Percentiles rank a stretch among this genome's conserved stretches.
Conservation (phyloP, 225 moss, liverwort and hornwort genomes). For the Neckera pumila region DNA sequence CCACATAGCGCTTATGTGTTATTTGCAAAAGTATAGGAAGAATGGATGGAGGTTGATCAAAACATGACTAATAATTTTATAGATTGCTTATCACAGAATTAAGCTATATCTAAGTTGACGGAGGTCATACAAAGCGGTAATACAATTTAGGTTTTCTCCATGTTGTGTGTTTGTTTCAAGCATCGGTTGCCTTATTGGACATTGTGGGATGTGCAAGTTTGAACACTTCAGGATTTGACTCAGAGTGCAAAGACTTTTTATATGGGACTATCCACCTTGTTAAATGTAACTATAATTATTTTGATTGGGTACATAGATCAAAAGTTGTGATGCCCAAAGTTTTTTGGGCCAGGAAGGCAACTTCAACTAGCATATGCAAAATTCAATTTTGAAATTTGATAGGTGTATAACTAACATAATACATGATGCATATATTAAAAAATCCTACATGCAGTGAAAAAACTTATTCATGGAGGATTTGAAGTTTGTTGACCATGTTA, state of each 20-base stretch:
- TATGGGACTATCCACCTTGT: fast-evolving
- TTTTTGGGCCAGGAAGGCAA: not conserved
- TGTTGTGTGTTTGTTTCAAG: not conserved
- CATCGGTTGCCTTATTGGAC: not conserved
- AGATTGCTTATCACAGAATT: not conserved
- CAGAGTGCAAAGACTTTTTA: too few relatives aligned
- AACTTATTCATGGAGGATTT: not conserved
- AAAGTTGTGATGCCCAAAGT: not conserved
- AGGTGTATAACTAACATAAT: not conserved
- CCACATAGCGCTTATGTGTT: not conserved
- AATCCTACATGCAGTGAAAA: not conserved
- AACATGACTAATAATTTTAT: not conserved
- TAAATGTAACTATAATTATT: not conserved
- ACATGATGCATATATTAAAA: not conserved
- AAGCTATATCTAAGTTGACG: not conserved
- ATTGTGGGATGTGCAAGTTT: not conserved
- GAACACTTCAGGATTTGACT: not conserved
- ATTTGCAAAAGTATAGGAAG: not conserved
- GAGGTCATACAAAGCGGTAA: not conserved
- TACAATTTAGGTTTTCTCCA: not conserved
- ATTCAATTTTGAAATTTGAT: not conserved
- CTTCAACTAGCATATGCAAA: not conserved
- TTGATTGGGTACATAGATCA: fast-evolving
- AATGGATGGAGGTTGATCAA: not conserved
- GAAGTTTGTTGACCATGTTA: not conserved